Conservation (phyloP, 2,329 filamentous ascomycete species). For the Penicillium sp. region DNA sequence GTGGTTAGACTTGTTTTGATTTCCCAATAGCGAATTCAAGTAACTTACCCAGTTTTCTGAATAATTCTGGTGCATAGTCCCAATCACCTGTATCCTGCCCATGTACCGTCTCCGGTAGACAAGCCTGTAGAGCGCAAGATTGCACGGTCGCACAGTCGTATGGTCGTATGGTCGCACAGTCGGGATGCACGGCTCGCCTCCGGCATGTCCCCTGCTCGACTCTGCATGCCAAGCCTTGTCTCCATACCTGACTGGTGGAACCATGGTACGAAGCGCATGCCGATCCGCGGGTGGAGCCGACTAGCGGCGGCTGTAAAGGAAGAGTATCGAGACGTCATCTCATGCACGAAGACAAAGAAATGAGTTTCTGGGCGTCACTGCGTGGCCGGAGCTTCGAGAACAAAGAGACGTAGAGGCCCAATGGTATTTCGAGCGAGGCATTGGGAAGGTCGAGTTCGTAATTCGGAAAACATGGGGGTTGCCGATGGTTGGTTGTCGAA, state of each 20-base stretch:
- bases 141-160: neutral
- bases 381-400: neutral
- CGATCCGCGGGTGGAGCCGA: neutral
- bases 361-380: neutral
- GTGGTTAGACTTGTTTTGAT: slow-evolving; percentile 5
- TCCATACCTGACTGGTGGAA: neutral
- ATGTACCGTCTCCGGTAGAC: neutral
- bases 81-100: neutral
- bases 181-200: neutral
- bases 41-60: neutral
- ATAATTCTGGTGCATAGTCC: neutral
- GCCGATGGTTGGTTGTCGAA: neutral
- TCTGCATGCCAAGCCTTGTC: slow-evolving; percentile 2
- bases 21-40: slow-evolving; percentile 8
- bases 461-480: neutral
- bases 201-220: neutral
- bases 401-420: neutral
- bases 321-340: slow-evolving; percentile 9
- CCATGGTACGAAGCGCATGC: neutral
- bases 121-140: neutral
- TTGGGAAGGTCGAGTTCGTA: neutral
- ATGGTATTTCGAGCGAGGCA: too few relatives aligned
- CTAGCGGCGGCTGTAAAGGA: slow-evolving; percentile 1
- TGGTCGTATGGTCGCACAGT: neutral
- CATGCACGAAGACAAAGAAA: neutral